phyloP scores from a whole-genome alignment of 176 grass and related monocot genomes.

The Lolium rigidum region DNA sequence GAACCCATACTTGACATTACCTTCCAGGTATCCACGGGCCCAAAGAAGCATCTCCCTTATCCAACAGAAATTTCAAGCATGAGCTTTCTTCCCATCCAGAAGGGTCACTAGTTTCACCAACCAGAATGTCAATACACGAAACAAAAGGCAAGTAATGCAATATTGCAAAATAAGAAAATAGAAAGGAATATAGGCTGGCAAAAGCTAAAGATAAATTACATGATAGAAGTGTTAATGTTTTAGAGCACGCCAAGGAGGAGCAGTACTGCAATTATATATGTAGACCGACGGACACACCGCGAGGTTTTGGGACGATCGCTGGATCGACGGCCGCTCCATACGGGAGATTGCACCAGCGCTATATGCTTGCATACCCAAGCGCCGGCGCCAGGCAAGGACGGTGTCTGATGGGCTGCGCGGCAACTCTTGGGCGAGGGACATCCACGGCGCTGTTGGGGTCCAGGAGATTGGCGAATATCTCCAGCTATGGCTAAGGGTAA shows the following conservation, averaged over 20 bases:
- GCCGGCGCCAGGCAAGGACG: too few relatives aligned
- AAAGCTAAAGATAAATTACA: not conserved
- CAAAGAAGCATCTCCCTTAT: slow-evolving; percentile 90
- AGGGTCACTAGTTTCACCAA: slow-evolving; percentile 73
- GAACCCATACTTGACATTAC: slow-evolving; percentile 58
- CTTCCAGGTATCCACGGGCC: slow-evolving; percentile 98
- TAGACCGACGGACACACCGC: not conserved
- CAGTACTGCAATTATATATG: not conserved
- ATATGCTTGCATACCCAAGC: too few relatives aligned
- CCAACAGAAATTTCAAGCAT: slow-evolving; percentile 88
- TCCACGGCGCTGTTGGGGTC: too few relatives aligned
- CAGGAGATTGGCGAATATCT: too few relatives aligned
- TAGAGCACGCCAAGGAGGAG: not conserved
- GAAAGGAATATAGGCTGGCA: slow-evolving; percentile 29
- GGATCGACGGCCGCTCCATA: too few relatives aligned
- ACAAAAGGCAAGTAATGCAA: slow-evolving; percentile 4
- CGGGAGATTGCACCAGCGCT: too few relatives aligned
- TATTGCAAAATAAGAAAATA: slow-evolving; percentile 19
- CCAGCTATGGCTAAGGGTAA: too few relatives aligned
- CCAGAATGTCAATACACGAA: slow-evolving; percentile 36
- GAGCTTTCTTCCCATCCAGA: slow-evolving; percentile 97
- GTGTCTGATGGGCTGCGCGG: too few relatives aligned
- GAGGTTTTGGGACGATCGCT: too few relatives aligned
- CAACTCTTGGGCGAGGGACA: too few relatives aligned
- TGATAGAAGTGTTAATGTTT: slow-evolving; percentile 4